Evolutionary conservation across 2,329 filamentous ascomycete genomes (phyloP).

Genomic region (Phialophora expanda): DNA sequence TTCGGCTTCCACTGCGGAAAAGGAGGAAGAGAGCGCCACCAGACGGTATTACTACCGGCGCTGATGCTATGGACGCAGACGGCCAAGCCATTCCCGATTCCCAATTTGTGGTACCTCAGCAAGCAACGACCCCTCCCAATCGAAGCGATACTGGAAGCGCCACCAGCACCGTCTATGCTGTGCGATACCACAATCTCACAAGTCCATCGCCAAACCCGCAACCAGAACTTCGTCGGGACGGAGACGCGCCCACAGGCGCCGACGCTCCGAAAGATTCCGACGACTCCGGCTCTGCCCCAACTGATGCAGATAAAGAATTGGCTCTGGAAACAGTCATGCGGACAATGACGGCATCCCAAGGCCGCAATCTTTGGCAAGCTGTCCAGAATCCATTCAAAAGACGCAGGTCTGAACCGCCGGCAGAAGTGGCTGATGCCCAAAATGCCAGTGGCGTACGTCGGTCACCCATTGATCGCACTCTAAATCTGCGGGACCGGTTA

Average conservation of each 20-base stretch:
- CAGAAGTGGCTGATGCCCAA: slow-evolving; percentile 63
- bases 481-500: slow-evolving; percentile 52
- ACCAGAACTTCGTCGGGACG: slow-evolving; percentile 8
- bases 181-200: slow-evolving; percentile 63
- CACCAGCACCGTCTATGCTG: slow-evolving; percentile 67
- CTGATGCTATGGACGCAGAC: slow-evolving; percentile 31
- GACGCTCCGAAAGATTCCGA: slow-evolving; percentile 22
- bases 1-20: slow-evolving; percentile 30
- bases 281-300: slow-evolving; percentile 21
- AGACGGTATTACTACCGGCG: slow-evolving; percentile 32
- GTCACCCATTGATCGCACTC: slow-evolving; percentile 38
- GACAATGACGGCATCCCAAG: slow-evolving; percentile 38
- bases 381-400: slow-evolving; percentile 64
- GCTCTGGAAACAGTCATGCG: slow-evolving; percentile 36
- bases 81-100: slow-evolving; percentile 48
- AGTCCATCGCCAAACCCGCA: slow-evolving; percentile 50
- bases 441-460: slow-evolving; percentile 49
- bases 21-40: slow-evolving; percentile 26
- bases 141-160: slow-evolving; percentile 66
- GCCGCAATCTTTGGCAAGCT: slow-evolving; percentile 55
- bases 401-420: slow-evolving; percentile 62
- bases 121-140: slow-evolving; percentile 62
- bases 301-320: slow-evolving; percentile 29
- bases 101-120: slow-evolving; percentile 37
- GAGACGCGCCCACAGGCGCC: not conserved